Conservation (phyloP, 305 asterid species). For the Plantago coronopus region DNA sequence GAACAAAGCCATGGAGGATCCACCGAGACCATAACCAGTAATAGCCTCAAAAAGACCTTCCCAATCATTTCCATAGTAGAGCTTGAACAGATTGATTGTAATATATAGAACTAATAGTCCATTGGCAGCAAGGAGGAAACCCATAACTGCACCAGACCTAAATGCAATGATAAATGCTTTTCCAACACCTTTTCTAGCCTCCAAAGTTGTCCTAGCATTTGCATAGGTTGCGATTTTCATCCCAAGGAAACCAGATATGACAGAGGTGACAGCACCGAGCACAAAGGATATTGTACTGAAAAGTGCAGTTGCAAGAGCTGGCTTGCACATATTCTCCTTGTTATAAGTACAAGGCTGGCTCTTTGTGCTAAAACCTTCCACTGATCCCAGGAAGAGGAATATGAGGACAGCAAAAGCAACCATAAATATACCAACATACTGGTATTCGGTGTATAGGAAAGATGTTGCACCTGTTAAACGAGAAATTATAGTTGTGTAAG, state of each 20-base stretch:
- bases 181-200: slow-evolving; percentile 83
- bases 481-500: slow-evolving; percentile 12
- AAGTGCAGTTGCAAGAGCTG: slow-evolving; percentile 77
- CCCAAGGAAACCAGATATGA: slow-evolving; percentile 77
- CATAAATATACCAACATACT: slow-evolving; percentile 76
- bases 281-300: slow-evolving; percentile 68
- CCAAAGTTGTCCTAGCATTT: slow-evolving; percentile 77
- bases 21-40: slow-evolving; percentile 88
- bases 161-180: slow-evolving; percentile 72
- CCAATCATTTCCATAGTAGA: slow-evolving; percentile 84
- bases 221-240: slow-evolving; percentile 89
- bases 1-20: slow-evolving; percentile 65
- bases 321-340: slow-evolving; percentile 57
- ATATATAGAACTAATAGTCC: slow-evolving; percentile 70
- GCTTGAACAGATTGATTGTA: slow-evolving; percentile 64
- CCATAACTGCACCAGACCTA: slow-evolving; percentile 90
- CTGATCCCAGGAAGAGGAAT: slow-evolving; percentile 77
- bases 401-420: slow-evolving; percentile 72
- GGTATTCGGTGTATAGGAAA: slow-evolving; percentile 62
- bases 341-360: slow-evolving; percentile 58
- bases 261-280: slow-evolving; percentile 80
- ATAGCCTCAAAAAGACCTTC: slow-evolving; percentile 84
- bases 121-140: slow-evolving; percentile 79
- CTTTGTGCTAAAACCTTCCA: slow-evolving; percentile 68
- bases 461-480: slow-evolving; percentile 67